Conservation (phyloP, 2,329 filamentous ascomycete species). For the Trichoderma sp. region DNA sequence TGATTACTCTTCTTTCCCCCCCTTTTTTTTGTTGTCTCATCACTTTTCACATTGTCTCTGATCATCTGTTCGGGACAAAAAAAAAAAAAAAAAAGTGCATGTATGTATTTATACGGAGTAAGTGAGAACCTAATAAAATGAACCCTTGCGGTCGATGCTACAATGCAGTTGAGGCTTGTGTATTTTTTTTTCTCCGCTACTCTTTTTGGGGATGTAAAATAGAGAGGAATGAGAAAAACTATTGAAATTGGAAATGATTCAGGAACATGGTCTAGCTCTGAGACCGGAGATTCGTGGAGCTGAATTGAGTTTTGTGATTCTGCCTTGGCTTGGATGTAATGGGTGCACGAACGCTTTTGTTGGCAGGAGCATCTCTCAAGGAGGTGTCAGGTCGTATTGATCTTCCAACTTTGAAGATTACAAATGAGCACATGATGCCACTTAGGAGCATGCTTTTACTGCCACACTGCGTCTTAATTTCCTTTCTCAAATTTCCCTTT, state of each 20-base stretch:
- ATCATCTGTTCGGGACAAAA: not conserved
- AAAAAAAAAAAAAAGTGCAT: no score
- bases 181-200: not conserved
- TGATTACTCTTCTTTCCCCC: not conserved
- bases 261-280: not conserved
- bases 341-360: not conserved
- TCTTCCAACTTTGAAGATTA: not conserved
- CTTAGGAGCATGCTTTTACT: not conserved
- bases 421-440: not conserved
- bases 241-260: not conserved
- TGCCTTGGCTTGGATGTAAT: not conserved
- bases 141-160: slow-evolving; percentile 12
- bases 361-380: not conserved
- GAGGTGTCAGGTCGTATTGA: not conserved
- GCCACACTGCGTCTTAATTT: not conserved
- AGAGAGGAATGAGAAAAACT: not conserved
- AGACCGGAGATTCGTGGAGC: not conserved
- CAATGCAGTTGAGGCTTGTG: not conserved
- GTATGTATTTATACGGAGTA: not conserved
- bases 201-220: not conserved
- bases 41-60: not conserved
- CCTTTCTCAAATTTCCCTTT: not conserved
- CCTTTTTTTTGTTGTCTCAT: not conserved
- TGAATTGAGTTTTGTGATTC: not conserved
- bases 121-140: slow-evolving; percentile 18